Percentiles rank a stretch among this genome's conserved stretches.
Conservation (phyloP, 345 rosid genomes). For the Eucalyptus sp. region DNA sequence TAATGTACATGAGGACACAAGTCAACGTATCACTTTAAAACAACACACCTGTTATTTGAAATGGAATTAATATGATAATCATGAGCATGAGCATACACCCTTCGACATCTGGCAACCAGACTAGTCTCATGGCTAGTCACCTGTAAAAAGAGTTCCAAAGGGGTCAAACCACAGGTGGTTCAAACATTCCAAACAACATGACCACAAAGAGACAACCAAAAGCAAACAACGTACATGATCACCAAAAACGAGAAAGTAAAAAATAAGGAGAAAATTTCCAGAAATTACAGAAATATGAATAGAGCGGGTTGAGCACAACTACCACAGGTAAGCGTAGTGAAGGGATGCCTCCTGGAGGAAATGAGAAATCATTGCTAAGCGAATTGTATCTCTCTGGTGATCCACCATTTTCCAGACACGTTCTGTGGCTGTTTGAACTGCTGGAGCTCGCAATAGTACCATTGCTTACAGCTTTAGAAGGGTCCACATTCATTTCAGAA, state of each 20-base stretch:
- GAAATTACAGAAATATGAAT: background rate
- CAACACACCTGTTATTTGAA: constrained; percentile 76
- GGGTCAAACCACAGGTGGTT: background rate
- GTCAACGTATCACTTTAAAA: background rate
- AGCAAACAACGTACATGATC: background rate
- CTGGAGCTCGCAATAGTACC: constrained; percentile 70
- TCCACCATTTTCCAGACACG: constrained; percentile 52
- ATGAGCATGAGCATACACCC: constrained; percentile 97
- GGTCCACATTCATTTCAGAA: constrained; percentile 65
- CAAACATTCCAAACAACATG: background rate
- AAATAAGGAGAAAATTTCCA: background rate
- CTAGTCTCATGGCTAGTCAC: constrained; percentile 77
- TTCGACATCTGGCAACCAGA: constrained; percentile 85
- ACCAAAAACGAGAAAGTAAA: background rate
- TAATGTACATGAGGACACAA: background rate
- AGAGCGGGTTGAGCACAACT: constrained; percentile 12
- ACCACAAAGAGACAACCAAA: background rate
- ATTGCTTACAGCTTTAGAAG: constrained; percentile 54
- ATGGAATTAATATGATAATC: constrained; percentile 98
- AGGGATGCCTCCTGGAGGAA: constrained; percentile 66
- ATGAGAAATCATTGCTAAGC: constrained; percentile 36
- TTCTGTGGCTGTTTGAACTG: constrained; percentile 26
- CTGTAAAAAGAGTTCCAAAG: constrained; percentile 13
- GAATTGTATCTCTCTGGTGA: constrained; percentile 25
- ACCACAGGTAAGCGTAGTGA: constrained; percentile 91